Conservation (phyloP, 345 rosid species). For the Aethionema arabicum region DNA sequence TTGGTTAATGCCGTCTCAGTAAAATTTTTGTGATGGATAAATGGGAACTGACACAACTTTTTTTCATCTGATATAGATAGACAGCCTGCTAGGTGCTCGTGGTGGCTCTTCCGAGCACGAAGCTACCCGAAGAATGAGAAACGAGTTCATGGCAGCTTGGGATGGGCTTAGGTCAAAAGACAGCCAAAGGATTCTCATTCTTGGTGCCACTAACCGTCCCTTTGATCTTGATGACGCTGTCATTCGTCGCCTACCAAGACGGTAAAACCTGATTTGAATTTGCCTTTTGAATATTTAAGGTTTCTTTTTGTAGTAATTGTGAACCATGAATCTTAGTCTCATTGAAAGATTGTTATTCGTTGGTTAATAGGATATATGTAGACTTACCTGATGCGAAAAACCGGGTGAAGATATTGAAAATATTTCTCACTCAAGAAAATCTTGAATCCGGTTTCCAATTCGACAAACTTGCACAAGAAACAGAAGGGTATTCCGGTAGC, state of each 20-base stretch:
- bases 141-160: constrained; percentile 99
- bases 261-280: constrained; percentile 47
- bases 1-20: not conserved
- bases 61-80: constrained; percentile 57
- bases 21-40: constrained; percentile 8
- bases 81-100: constrained; percentile 96
- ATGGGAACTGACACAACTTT: constrained; percentile 1
- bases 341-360: constrained; percentile 21
- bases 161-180: constrained; percentile 95
- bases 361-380: constrained; percentile 64
- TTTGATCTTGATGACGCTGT: constrained; percentile 99
- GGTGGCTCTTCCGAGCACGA: constrained; percentile 93
- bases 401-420: constrained; percentile 76
- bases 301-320: constrained; percentile 3
- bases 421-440: constrained; percentile 68
- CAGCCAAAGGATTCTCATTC: constrained; percentile 89
- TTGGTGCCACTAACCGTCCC: constrained; percentile 97
- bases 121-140: constrained; percentile 98
- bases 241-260: constrained; percentile 92
- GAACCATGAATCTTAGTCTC: not conserved
- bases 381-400: constrained; percentile 90
- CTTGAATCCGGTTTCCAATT: constrained; percentile 55
- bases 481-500: constrained; percentile 98
- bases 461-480: constrained; percentile 69
- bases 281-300: not conserved